phyloP scores from a whole-genome alignment of 768 basidiomycete genomes.

The Termitomyces titanicus region DNA sequence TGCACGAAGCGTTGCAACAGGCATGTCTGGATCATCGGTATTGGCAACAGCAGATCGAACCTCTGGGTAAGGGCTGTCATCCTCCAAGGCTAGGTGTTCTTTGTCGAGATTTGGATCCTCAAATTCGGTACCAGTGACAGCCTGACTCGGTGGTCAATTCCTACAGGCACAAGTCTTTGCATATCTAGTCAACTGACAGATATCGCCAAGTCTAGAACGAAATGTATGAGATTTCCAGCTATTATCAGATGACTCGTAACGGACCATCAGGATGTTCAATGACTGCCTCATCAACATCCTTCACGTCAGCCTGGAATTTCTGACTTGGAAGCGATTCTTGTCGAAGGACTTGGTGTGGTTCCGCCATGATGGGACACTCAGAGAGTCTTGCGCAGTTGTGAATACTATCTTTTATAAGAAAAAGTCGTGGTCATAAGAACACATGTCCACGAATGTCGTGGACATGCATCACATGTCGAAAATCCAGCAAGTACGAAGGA shows the following conservation, averaged over 20 bases:
- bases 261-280: slow-evolving; percentile 21
- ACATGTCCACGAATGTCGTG: slow-evolving; percentile 7
- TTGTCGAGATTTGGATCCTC: slow-evolving; percentile 46
- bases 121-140: slow-evolving; percentile 33
- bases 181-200: slow-evolving; percentile 18
- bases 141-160: slow-evolving; percentile 16
- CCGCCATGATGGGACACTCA: slow-evolving; percentile 18
- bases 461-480: slow-evolving; percentile 4
- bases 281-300: slow-evolving; percentile 17
- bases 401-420: background rate
- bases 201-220: slow-evolving; percentile 23
- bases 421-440: slow-evolving; percentile 2
- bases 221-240: background rate
- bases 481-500: background rate
- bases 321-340: slow-evolving; percentile 16
- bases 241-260: slow-evolving; percentile 6
- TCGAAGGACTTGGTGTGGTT: slow-evolving; percentile 21
- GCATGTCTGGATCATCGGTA: slow-evolving; percentile 59
- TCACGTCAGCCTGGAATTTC: slow-evolving; percentile 21
- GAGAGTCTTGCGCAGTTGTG: background rate
- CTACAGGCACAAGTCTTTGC: background rate
- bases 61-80: slow-evolving; percentile 78
- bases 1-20: slow-evolving; percentile 45
- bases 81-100: slow-evolving; percentile 38
- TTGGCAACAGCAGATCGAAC: slow-evolving; percentile 69